These are phyloP conservation scores for Ciborinia camelliae DNA, from an alignment of 2,329 filamentous ascomycete genomes.

Conservation along the genomic window DNA sequence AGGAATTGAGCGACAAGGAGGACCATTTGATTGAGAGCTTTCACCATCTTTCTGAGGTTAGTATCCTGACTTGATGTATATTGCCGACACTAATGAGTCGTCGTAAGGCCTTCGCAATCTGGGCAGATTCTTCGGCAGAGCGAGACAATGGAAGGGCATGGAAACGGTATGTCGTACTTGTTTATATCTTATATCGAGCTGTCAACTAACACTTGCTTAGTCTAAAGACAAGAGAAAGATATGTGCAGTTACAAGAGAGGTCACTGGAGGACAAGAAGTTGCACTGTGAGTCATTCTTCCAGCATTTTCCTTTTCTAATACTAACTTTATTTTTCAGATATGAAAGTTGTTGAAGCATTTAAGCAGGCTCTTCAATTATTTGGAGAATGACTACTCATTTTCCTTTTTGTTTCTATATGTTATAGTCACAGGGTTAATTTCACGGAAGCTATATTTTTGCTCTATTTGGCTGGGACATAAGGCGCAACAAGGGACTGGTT, in stretches of 20 bases:
- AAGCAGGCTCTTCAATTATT: slow-evolving; percentile 53
- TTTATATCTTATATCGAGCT: slow-evolving; percentile 2
- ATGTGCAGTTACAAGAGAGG: slow-evolving; percentile 71
- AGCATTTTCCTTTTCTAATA: background rate
- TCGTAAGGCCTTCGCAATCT: slow-evolving; percentile 75
- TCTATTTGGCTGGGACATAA: background rate
- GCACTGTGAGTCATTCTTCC: slow-evolving; percentile 61
- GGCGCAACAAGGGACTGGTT: slow-evolving; percentile 5
- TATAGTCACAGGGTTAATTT: background rate
- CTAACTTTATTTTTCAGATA: slow-evolving; percentile 40
- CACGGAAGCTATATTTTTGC: slow-evolving; percentile 3
- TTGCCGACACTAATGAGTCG: slow-evolving; percentile 3
- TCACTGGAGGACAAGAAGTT: slow-evolving; percentile 69
- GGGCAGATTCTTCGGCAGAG: slow-evolving; percentile 68
- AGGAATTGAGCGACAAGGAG: slow-evolving; percentile 61
- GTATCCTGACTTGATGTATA: background rate
- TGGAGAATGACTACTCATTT: slow-evolving; percentile 6
- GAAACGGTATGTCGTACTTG: slow-evolving; percentile 57
- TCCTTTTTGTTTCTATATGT: background rate
- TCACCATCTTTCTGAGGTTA: slow-evolving; percentile 54
- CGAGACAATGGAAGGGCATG: slow-evolving; percentile 74
- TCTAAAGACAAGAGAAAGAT: slow-evolving; percentile 73
- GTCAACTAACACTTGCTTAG: slow-evolving; percentile 42
- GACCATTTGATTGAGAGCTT: slow-evolving; percentile 64
- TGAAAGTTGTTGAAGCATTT: slow-evolving; percentile 60